Conservation (phyloP, 331 rosid genomes). For the Acacia concinna region DNA sequence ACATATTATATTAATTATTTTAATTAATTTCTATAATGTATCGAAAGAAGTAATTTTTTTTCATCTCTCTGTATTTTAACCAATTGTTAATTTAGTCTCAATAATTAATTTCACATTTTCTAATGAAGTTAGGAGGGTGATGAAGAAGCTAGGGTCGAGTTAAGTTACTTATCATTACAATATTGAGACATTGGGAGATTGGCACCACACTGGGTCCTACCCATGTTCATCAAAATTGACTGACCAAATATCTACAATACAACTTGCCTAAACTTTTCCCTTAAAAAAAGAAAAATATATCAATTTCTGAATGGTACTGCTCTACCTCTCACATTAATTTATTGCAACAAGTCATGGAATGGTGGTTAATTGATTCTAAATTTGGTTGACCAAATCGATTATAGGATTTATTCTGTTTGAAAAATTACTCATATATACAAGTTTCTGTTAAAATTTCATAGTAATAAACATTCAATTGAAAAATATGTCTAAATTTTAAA, state of each 20-base stretch:
- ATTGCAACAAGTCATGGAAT: not conserved
- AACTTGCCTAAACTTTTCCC: not conserved
- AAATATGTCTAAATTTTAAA: not conserved
- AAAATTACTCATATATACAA: not conserved
- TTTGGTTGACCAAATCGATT: not conserved
- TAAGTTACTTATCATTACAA: not conserved
- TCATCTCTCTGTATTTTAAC: not conserved
- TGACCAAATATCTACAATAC: not conserved
- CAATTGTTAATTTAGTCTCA: not conserved
- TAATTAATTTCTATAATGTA: no score
- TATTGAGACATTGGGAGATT: not conserved
- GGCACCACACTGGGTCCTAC: not conserved
- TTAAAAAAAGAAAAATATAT: not conserved
- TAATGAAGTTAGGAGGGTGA: not conserved
- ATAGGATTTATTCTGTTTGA: not conserved
- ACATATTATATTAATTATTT: no score
- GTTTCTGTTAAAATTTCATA: not conserved
- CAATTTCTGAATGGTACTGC: not conserved
- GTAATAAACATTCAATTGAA: not conserved
- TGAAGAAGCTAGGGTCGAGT: not conserved
- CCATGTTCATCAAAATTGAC: constrained; percentile 16
- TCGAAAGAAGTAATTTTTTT: no score
- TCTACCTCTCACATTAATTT: not conserved
- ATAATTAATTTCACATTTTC: not conserved
- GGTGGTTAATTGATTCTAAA: not conserved